A percentile compares a stretch with the other conserved stretches of the same genome.
Evolutionary conservation across 768 basidiomycete genomes (phyloP).

Genomic region (Serendipita sp.): DNA sequence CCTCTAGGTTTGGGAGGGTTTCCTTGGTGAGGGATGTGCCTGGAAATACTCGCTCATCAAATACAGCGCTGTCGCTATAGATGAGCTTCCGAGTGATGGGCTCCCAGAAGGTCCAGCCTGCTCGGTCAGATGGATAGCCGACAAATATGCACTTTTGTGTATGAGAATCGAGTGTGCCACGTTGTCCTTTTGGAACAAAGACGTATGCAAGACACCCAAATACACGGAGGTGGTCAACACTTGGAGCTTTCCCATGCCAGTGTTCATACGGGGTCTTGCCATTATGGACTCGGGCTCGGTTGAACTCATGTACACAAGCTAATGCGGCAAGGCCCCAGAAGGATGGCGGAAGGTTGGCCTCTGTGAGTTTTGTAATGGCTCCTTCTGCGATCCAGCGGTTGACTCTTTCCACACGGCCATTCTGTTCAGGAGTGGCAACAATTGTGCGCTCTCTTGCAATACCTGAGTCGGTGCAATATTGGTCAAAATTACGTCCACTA

Average conservation of each 20-base stretch:
- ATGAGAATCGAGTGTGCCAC: constrained; percentile 11
- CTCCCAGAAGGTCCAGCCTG: constrained; percentile 25
- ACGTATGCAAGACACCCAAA: constrained; percentile 28
- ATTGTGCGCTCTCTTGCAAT: constrained; percentile 2
- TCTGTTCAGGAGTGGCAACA: constrained; percentile 2
- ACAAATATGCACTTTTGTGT: constrained; percentile 24
- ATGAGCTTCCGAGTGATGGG: constrained; percentile 18
- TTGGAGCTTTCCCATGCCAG: constrained; percentile 12
- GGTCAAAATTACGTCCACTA: background rate
- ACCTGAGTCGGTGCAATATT: background rate
- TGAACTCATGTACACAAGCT: constrained; percentile 10
- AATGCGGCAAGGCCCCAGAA: constrained; percentile 14
- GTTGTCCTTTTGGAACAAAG: constrained; percentile 21
- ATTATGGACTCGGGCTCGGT: constrained; percentile 11
- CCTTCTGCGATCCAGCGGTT: constrained; percentile 6
- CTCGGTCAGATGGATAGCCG: constrained; percentile 21
- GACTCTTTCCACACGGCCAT: background rate
- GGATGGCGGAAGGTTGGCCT: constrained; percentile 10
- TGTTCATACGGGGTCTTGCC: constrained; percentile 12
- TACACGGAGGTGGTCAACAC: constrained; percentile 22
- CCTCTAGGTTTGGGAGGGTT: background rate
- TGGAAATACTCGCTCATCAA: constrained; percentile 22
- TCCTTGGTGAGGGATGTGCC: background rate
- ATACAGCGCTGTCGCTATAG: constrained; percentile 19
- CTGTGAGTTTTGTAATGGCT: constrained; percentile 14